Evolutionary conservation across 2,329 filamentous ascomycete species (phyloP), one percentile per base, ranked within the genome.

Genomic region (Diplodia intermedia): DNA sequence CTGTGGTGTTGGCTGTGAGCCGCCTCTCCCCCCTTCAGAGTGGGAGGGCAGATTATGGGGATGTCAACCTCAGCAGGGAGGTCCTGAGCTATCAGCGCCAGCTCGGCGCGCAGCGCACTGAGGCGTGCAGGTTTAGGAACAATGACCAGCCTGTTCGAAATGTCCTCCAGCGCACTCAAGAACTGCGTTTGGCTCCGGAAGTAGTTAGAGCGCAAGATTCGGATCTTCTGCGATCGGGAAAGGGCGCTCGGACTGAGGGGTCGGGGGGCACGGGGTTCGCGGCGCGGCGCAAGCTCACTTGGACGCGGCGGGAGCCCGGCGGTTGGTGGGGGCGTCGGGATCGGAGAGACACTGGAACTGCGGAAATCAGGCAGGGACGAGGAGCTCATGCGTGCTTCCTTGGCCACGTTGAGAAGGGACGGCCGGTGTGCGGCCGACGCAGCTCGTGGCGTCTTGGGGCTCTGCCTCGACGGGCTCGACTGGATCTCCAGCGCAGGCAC

Each of bases 1-100:
- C 92, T 88, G 75, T 95, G 92, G 76, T 95, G 92, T 66, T 87
- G 87, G 74, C 91, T 94, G 75, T 88, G 89, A 31, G 90, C 87
- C 2, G 91, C 88, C n/a, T 88, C 86, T 26, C 92, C 91, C 78
- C 92, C 86, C 12, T 90, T 85, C 60, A 94, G 79, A 0, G 89
- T 89, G 0, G 91, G 90, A 18, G 92, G 91, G 72, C 91, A 94
- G 67, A 95, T 91, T 9, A 93, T 85, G 0, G 92, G 92, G 66
- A 95, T 91, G 73, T 95, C 92, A 18, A 95, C 89, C 78, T 95
- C 92, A 4, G 92, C 90, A 0, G 92, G 92, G 54, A 95, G 81
- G 75, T 95, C 92, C 74, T 92, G 91, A 2, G 89, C 90, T 70
- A 95, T 91, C 43, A 95, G 83, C 15, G 91, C 92, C 69, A 95